A percentile compares a stretch with the other conserved stretches of the same genome.
Conservation (phyloP, 176 grass and related monocot species). For the Saccharum spontaneum region DNA sequence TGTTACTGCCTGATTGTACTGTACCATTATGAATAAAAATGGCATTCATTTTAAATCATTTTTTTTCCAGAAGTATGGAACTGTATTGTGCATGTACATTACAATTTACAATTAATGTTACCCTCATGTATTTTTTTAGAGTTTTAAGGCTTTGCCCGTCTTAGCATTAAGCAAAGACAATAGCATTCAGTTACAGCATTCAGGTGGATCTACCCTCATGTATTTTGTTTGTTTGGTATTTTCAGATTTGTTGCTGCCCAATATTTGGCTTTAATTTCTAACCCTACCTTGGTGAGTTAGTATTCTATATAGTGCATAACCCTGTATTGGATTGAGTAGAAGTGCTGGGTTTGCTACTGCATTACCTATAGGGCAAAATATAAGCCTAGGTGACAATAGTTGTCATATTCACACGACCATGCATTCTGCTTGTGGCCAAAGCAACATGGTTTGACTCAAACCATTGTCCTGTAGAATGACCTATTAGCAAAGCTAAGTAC, state of each 20-base stretch:
- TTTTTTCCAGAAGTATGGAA: slow-evolving; percentile 6
- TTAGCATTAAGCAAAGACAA: too few species aligned
- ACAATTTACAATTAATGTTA: background rate
- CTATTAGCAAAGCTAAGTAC: slow-evolving; percentile 12
- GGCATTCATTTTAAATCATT: background rate
- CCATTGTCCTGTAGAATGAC: slow-evolving; percentile 16
- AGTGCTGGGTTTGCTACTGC: background rate
- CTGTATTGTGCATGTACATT: background rate
- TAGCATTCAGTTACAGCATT: too few species aligned
- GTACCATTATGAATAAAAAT: slow-evolving; percentile 30
- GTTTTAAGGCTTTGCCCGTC: too few species aligned
- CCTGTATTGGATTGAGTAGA: background rate
- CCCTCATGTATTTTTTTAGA: background rate
- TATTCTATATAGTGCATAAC: background rate
- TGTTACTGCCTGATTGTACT: slow-evolving; percentile 20
- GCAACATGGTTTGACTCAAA: slow-evolving; percentile 37
- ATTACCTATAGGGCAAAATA: background rate
- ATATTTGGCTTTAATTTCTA: background rate
- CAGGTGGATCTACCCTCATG: background rate
- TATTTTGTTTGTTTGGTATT: background rate
- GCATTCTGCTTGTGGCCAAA: slow-evolving; percentile 1
- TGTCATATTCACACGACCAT: background rate
- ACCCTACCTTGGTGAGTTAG: background rate
- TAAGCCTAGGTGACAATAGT: slow-evolving; percentile 4
- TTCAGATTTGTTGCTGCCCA: background rate